These are phyloP conservation scores for Aureobasidium sp. DNA, from an alignment of 2,329 filamentous ascomycete species.

Conservation along the genomic window DNA sequence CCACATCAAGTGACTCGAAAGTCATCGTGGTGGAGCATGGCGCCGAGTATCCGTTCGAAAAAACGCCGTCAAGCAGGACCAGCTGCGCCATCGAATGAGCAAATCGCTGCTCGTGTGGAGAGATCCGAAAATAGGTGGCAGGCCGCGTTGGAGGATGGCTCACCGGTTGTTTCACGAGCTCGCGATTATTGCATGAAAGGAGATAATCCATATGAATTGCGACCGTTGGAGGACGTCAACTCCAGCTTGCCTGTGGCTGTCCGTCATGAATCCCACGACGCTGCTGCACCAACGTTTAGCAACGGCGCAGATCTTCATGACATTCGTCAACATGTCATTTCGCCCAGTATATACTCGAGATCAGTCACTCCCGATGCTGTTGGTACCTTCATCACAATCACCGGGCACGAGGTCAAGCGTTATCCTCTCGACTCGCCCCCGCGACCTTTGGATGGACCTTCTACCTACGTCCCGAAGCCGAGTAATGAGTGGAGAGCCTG, in stretches of 20 bases:
- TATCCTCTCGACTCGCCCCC: conserved; percentile 29
- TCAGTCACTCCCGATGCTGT: conserved; percentile 26
- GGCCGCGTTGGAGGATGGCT: conserved; percentile 31
- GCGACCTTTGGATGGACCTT: conserved; percentile 15
- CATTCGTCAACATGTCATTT: conserved; percentile 25
- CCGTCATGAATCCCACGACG: neutral
- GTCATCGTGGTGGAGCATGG: conserved; percentile 10
- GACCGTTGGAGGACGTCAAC: conserved; percentile 19
- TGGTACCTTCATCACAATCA: conserved; percentile 36
- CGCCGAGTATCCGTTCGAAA: conserved; percentile 5
- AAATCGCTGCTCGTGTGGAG: conserved; percentile 33
- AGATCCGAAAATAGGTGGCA: conserved; percentile 37
- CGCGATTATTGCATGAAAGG: conserved; percentile 19
- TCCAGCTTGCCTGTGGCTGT: conserved; percentile 14
- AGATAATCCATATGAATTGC: conserved; percentile 28
- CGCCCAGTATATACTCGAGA: conserved; percentile 43
- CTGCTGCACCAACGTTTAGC: neutral
- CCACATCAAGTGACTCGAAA: conserved; percentile 1
- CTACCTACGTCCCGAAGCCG: conserved; percentile 23
- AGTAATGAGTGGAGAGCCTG: conserved; percentile 42
- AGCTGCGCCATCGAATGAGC: conserved; percentile 30
- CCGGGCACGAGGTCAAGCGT: conserved; percentile 37
- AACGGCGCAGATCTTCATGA: conserved; percentile 11
- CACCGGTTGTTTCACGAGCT: conserved; percentile 26
- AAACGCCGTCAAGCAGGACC: neutral